Conservation (phyloP, 2,329 filamentous ascomycete genomes). For the Acrocalymma vagum region DNA sequence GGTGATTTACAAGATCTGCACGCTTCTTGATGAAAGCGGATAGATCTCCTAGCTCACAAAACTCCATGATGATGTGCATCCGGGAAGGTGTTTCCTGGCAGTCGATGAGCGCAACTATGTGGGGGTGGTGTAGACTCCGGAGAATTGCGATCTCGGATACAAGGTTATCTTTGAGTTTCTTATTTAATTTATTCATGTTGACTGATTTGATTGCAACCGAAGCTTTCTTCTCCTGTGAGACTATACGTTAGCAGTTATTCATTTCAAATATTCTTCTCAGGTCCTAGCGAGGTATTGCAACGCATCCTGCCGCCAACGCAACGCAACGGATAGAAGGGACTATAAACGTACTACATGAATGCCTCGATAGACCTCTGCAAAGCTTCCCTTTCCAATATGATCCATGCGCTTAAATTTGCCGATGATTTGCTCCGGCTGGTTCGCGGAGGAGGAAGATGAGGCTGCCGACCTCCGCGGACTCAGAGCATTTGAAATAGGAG, state of each 20-base stretch:
- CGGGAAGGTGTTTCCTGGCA: conserved; percentile 86
- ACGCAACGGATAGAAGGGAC: conserved; percentile 1
- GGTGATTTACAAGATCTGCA: conserved; percentile 79
- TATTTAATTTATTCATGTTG: conserved; percentile 87
- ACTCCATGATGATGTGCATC: conserved; percentile 98
- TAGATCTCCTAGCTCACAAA: conserved; percentile 93
- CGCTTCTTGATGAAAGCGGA: conserved; percentile 97
- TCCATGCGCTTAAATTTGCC: conserved; percentile 84
- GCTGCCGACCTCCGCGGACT: conserved; percentile 47
- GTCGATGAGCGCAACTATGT: conserved; percentile 95
- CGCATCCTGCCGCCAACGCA: conserved; percentile 1
- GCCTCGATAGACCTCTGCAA: conserved; percentile 92
- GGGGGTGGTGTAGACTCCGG: conserved; percentile 90
- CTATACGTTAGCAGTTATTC: conserved; percentile 24
- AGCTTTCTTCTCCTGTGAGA: conserved; percentile 73
- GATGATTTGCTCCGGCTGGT: conserved; percentile 55
- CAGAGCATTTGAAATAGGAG: conserved; percentile 35
- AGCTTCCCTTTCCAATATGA: conserved; percentile 97
- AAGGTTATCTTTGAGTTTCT: conserved; percentile 95
- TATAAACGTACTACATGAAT: conserved; percentile 76
- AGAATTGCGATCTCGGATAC: conserved; percentile 96
- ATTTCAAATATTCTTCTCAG: neutral
- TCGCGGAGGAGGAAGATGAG: conserved; percentile 45
- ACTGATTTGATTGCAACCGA: conserved; percentile 97
- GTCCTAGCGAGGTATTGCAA: neutral